Evolutionary conservation across 2,329 filamentous ascomycete genomes (phyloP).

Genomic region (Diaporthe citri): DNA sequence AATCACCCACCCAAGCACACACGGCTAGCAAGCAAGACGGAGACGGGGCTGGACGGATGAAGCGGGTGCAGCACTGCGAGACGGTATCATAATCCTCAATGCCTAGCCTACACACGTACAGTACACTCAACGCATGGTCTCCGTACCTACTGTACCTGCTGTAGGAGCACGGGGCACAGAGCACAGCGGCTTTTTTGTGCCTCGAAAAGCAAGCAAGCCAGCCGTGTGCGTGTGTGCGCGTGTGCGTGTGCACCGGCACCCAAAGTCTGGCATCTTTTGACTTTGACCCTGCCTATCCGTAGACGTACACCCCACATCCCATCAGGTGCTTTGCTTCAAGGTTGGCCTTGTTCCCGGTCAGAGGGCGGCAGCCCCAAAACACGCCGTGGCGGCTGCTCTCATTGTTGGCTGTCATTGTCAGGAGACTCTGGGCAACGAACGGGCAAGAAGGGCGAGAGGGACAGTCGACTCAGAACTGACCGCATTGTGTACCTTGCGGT

Average conservation of each 20-base stretch:
- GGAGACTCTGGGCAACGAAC: constrained; percentile 23
- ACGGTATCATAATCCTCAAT: constrained; percentile 13
- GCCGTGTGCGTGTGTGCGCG: constrained; percentile 11
- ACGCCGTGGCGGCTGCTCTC: constrained; percentile 19
- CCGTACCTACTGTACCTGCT: not conserved
- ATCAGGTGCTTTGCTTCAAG: constrained; percentile 9
- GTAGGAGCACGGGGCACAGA: constrained; percentile 15
- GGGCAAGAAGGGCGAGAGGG: constrained; percentile 12
- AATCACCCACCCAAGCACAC: constrained; percentile 16
- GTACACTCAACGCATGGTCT: not conserved
- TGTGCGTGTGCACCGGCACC: constrained; percentile 23
- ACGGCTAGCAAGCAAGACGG: constrained; percentile 19
- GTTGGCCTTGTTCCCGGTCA: constrained; percentile 20
- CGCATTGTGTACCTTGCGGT: constrained; percentile 35
- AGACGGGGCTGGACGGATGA: constrained; percentile 27
- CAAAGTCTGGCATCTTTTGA: constrained; percentile 31
- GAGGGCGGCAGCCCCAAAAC: constrained; percentile 3
- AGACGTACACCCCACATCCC: not conserved
- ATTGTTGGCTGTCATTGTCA: constrained; percentile 19
- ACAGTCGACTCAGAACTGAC: constrained; percentile 35
- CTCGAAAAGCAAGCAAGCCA: constrained; percentile 26
- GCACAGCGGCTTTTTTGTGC: constrained; percentile 20
- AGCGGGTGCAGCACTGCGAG: constrained; percentile 30
- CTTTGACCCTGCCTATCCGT: constrained; percentile 8
- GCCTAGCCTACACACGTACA: constrained; percentile 2